A percentile compares a stretch with the other conserved stretches of the same genome.
Evolutionary conservation across 176 grass and related monocot species (phyloP).

Genomic region (Calamus simplicifolius): DNA sequence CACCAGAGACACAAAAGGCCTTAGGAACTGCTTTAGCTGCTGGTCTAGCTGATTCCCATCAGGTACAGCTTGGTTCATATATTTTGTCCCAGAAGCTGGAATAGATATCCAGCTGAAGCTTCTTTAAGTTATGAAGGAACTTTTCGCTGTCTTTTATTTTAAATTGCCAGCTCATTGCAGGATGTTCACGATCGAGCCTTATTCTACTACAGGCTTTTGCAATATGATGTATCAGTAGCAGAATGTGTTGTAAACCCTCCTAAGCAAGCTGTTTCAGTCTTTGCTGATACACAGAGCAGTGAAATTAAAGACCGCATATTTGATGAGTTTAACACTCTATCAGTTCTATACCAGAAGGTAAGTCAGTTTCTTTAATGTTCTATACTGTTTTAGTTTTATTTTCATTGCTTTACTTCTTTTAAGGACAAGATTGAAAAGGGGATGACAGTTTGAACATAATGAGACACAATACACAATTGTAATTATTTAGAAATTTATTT

Average conservation of each 20-base stretch:
- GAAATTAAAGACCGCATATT: slow-evolving; percentile 99
- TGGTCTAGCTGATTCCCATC: slow-evolving; percentile 77
- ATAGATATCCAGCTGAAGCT: neutral
- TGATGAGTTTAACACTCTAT: slow-evolving; percentile 94
- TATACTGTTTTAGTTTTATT: too few relatives aligned
- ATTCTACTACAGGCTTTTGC: slow-evolving; percentile 98
- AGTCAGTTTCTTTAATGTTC: neutral
- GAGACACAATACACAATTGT: too few relatives aligned
- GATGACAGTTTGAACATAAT: too few relatives aligned
- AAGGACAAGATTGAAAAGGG: too few relatives aligned
- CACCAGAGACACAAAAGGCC: slow-evolving; percentile 84
- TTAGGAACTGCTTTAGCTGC: slow-evolving; percentile 84
- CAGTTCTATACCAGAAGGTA: slow-evolving; percentile 97
- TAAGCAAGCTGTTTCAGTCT: slow-evolving; percentile 97
- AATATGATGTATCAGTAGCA: slow-evolving; percentile 70
- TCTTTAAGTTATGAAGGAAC: slow-evolving; percentile 13
- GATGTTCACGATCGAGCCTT: slow-evolving; percentile 98
- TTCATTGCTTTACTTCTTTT: too few relatives aligned
- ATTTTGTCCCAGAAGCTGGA: neutral
- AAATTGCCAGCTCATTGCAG: slow-evolving; percentile 31
- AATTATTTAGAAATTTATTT: too few relatives aligned
- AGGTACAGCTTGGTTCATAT: slow-evolving; percentile 39
- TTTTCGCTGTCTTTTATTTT: neutral
- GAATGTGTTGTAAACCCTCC: slow-evolving; percentile 94
- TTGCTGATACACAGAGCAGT: slow-evolving; percentile 91